phyloP scores from a whole-genome alignment of 2,329 filamentous ascomycete genomes.

The Botrytis elliptica region DNA sequence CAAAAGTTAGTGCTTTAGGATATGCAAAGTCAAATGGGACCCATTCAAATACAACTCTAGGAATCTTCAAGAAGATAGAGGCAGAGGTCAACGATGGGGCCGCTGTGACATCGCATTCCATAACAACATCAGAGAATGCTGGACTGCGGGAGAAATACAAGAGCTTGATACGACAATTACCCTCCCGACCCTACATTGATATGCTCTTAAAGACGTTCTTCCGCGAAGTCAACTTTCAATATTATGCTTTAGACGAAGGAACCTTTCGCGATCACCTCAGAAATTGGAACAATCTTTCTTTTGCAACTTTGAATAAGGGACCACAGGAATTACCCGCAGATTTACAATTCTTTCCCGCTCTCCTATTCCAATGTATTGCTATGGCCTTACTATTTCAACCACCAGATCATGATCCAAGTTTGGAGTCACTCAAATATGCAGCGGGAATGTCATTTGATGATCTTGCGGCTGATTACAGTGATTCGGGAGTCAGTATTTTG shows the following conservation, averaged over 20 bases:
- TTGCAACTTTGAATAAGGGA: slow-evolving; percentile 49
- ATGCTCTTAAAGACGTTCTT: slow-evolving; percentile 56
- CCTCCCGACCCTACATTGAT: slow-evolving; percentile 54
- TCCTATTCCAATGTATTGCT: slow-evolving; percentile 59
- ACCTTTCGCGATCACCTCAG: slow-evolving; percentile 52
- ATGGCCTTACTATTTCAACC: slow-evolving; percentile 54
- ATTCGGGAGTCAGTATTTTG: slow-evolving; percentile 54
- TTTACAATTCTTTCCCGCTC: slow-evolving; percentile 56
- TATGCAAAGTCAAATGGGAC: slow-evolving; percentile 50
- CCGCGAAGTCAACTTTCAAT: slow-evolving; percentile 58
- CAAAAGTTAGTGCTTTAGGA: slow-evolving; percentile 46
- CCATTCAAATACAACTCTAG: slow-evolving; percentile 52
- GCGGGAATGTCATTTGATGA: slow-evolving; percentile 60
- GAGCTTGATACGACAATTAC: slow-evolving; percentile 56
- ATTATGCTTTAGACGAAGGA: slow-evolving; percentile 54
- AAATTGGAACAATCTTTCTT: slow-evolving; percentile 56
- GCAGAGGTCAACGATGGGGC: slow-evolving; percentile 39
- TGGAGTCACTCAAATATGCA: slow-evolving; percentile 58
- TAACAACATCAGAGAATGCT: slow-evolving; percentile 40
- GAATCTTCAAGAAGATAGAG: slow-evolving; percentile 56
- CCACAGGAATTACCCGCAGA: slow-evolving; percentile 52
- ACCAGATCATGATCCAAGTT: slow-evolving; percentile 47
- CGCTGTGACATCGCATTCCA: slow-evolving; percentile 26
- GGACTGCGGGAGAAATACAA: slow-evolving; percentile 58
- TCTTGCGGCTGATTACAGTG: slow-evolving; percentile 59